Percentiles rank a stretch among this genome's conserved stretches.
Evolutionary conservation across 208 protist species (phyloP).

Genomic region (Balamuthia mandrillaris): DNA sequence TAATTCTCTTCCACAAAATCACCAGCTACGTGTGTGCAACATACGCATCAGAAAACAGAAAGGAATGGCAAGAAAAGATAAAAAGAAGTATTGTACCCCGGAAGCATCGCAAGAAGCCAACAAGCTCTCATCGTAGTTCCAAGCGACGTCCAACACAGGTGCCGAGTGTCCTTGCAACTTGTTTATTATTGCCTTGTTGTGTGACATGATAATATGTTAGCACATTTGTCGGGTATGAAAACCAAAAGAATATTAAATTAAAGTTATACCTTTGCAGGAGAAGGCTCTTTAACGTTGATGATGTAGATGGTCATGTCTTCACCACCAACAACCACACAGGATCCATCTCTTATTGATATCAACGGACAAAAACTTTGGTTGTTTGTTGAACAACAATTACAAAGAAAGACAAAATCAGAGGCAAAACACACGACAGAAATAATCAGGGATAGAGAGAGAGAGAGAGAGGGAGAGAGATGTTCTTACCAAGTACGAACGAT

Average conservation of each 20-base stretch:
- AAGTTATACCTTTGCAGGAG: neutral
- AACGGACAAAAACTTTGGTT: conserved; percentile 31
- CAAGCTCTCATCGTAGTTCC: conserved; percentile 40
- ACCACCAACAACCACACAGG: conserved; percentile 1
- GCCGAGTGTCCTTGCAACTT: conserved; percentile 27
- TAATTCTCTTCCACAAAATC: conserved; percentile 36
- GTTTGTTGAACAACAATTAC: too few relatives aligned
- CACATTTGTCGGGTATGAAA: too few relatives aligned
- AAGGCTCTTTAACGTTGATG: conserved; percentile 8
- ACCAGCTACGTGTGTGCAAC: neutral
- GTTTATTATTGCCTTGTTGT: neutral
- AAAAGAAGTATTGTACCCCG: neutral
- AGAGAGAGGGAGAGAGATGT: too few relatives aligned
- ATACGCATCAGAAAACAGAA: neutral
- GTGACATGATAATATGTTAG: neutral
- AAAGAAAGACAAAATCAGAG: too few relatives aligned
- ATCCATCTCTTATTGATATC: neutral
- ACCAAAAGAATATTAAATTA: neutral
- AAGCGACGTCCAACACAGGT: neutral
- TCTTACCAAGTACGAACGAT: neutral
- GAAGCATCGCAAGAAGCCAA: neutral
- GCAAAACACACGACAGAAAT: too few relatives aligned
- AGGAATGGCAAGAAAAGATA: neutral
- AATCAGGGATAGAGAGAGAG: too few relatives aligned
- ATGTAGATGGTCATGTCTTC: conserved; percentile 39